A percentile compares a stretch with the other conserved stretches of the same genome.
These are phyloP conservation scores for Termitomyces sp. DNA, from an alignment of 1,284 basidiomycete genomes.

Conservation along the genomic window DNA sequence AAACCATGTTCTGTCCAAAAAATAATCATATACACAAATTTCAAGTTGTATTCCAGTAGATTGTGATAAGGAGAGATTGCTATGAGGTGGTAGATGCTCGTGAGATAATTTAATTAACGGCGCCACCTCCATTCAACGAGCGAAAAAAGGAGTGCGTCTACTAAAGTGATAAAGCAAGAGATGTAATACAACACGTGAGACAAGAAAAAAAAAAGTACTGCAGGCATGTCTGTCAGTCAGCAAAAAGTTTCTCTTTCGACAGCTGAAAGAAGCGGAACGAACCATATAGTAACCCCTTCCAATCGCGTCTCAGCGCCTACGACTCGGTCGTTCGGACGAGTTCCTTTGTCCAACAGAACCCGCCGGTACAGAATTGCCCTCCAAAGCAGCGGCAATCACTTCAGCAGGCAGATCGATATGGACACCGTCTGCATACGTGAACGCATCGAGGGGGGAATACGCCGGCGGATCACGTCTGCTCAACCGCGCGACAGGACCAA, in stretches of 20 bases:
- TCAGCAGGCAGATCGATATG: constrained; percentile 80
- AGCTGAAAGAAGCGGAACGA: constrained; percentile 12
- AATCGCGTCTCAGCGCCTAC: constrained; percentile 40
- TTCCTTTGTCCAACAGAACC: constrained; percentile 50
- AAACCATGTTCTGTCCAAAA: background rate
- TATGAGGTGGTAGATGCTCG: constrained; percentile 1
- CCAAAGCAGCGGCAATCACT: constrained; percentile 74
- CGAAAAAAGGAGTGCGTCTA: constrained; percentile 13
- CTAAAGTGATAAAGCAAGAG: constrained; percentile 10
- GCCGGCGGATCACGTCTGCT: constrained; percentile 66
- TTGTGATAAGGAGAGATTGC: constrained; percentile 1
- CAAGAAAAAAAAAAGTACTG: constrained; percentile 14
- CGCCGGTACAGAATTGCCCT: constrained; percentile 57
- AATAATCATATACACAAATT: constrained; percentile 4
- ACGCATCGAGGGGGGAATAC: constrained; percentile 79
- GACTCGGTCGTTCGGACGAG: constrained; percentile 46
- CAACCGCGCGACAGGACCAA: constrained; percentile 27
- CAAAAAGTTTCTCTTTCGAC: constrained; percentile 1
- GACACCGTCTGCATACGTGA: constrained; percentile 73
- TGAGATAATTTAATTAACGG: constrained; percentile 10
- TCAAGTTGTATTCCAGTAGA: constrained; percentile 14
- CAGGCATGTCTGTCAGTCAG: constrained; percentile 7
- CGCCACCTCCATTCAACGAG: constrained; percentile 9
- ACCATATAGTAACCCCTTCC: constrained; percentile 15
- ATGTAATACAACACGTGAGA: constrained; percentile 16